These are phyloP conservation scores for Pascua guehoae DNA, from an alignment of 1,284 basidiomycete species.

Conservation along the genomic window DNA sequence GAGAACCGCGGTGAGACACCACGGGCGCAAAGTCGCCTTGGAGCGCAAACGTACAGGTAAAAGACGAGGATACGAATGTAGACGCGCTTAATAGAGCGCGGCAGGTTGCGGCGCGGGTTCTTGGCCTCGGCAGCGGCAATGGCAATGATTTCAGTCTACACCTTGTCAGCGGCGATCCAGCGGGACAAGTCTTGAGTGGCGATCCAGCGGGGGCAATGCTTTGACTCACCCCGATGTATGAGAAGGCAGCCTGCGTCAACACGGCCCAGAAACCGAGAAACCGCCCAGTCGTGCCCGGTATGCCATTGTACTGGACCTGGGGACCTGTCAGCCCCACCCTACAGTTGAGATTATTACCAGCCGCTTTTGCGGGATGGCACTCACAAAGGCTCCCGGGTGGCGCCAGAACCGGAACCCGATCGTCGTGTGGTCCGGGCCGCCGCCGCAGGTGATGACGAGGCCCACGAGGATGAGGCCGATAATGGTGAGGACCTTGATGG, in stretches of 20 bases:
- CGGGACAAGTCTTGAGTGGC: conserved; percentile 22
- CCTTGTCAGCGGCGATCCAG: background rate
- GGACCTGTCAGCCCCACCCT: no score
- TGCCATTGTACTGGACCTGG: conserved; percentile 32
- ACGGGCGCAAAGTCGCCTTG: no score
- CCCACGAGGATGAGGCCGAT: background rate
- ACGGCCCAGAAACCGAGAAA: conserved; percentile 65
- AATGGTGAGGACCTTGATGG: conserved; percentile 12
- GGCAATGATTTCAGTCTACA: conserved; percentile 41
- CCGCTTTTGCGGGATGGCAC: conserved; percentile 38
- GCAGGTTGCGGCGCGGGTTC: conserved; percentile 49
- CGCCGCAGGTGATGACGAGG: conserved; percentile 15
- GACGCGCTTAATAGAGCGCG: conserved; percentile 30
- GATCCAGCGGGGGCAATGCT: conserved; percentile 12
- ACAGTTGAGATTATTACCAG: no score
- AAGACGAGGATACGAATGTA: conserved; percentile 33
- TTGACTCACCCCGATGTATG: conserved; percentile 34
- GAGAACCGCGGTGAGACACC: no score
- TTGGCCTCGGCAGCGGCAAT: conserved; percentile 49
- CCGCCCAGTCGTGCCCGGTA: conserved; percentile 8
- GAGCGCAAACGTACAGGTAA: conserved; percentile 20
- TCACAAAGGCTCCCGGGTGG: conserved; percentile 45
- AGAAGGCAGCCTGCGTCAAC: conserved; percentile 42
- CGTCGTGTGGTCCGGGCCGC: conserved; percentile 24
- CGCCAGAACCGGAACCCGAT: conserved; percentile 30